These are phyloP conservation scores for Miscanthus lutarioriparius DNA, from an alignment of 176 grass and related monocot species.

Conservation along the genomic window DNA sequence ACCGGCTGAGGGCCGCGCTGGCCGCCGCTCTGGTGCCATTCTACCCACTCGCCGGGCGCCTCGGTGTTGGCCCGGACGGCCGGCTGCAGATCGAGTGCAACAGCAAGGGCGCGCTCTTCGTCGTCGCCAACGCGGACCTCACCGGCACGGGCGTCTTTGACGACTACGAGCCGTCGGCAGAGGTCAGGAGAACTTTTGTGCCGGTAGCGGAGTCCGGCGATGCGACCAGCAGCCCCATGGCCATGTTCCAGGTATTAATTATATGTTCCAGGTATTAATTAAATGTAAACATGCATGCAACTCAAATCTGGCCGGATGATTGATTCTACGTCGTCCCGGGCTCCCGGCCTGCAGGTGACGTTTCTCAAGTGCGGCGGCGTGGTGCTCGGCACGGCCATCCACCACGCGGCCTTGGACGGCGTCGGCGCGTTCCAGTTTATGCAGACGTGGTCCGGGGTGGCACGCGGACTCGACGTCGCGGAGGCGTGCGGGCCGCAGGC, in stretches of 20 bases:
- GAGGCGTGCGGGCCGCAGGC: neutral
- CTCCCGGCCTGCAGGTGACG: slow-evolving; percentile 38
- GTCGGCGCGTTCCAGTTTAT: slow-evolving; percentile 52
- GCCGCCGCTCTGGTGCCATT: slow-evolving; percentile 40
- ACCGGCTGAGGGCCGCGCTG: slow-evolving; percentile 36
- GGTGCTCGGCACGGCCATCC: slow-evolving; percentile 46
- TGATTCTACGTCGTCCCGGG: no score
- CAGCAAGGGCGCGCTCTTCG: slow-evolving; percentile 52
- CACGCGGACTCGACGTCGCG: slow-evolving; percentile 22
- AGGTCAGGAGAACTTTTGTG: slow-evolving; percentile 30
- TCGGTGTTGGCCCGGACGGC: neutral
- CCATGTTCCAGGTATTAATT: slow-evolving; percentile 35
- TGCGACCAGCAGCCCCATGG: neutral
- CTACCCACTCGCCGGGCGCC: slow-evolving; percentile 51
- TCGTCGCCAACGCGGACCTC: slow-evolving; percentile 32
- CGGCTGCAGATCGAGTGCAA: slow-evolving; percentile 46
- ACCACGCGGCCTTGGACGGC: slow-evolving; percentile 53
- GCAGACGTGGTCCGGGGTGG: slow-evolving; percentile 42
- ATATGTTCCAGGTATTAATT: slow-evolving; percentile 31
- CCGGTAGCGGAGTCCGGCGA: slow-evolving; percentile 6
- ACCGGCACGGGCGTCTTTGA: slow-evolving; percentile 10
- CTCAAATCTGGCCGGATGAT: no score
- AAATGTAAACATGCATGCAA: no score
- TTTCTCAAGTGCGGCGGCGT: slow-evolving; percentile 61
- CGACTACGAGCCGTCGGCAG: slow-evolving; percentile 31